phyloP scores from a whole-genome alignment of 2,329 filamentous ascomycete genomes.

The Colletotrichum sp. region DNA sequence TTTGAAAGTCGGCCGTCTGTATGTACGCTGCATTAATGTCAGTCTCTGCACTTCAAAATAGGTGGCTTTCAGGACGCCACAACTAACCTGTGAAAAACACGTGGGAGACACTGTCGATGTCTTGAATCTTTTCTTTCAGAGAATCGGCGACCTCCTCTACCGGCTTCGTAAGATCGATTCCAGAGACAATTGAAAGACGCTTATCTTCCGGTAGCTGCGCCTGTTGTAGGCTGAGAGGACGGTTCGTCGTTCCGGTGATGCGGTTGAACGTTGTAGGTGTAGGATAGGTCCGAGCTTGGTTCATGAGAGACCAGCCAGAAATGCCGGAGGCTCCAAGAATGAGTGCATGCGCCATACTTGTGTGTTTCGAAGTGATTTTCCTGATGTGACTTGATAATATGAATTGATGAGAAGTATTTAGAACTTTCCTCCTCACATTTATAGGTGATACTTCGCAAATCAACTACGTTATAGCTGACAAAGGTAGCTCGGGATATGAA shows the following conservation, averaged over 20 bases:
- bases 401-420: background rate
- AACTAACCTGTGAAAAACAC: slow-evolving; percentile 21
- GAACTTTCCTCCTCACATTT: background rate
- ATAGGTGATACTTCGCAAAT: background rate
- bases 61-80: background rate
- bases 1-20: background rate
- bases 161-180: slow-evolving; percentile 13
- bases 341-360: slow-evolving; percentile 21
- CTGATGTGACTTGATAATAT: background rate
- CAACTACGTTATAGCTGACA: background rate
- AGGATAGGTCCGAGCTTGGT: slow-evolving; percentile 17
- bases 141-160: slow-evolving; percentile 3
- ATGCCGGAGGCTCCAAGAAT: slow-evolving; percentile 24
- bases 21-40: slow-evolving; percentile 8
- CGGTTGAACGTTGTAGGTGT: slow-evolving; percentile 14
- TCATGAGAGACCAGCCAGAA: slow-evolving; percentile 25
- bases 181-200: slow-evolving; percentile 12
- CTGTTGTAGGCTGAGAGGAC: slow-evolving; percentile 7
- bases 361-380: background rate
- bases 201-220: slow-evolving; percentile 1
- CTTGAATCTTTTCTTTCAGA: slow-evolving; percentile 7
- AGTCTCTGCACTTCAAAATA: background rate
- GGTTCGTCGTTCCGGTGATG: slow-evolving; percentile 24
- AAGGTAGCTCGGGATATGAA: background rate
- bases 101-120: slow-evolving; percentile 18